Evolutionary conservation across 2,329 filamentous ascomycete genomes (phyloP).

Genomic region (Sporothrix variecibatus): DNA sequence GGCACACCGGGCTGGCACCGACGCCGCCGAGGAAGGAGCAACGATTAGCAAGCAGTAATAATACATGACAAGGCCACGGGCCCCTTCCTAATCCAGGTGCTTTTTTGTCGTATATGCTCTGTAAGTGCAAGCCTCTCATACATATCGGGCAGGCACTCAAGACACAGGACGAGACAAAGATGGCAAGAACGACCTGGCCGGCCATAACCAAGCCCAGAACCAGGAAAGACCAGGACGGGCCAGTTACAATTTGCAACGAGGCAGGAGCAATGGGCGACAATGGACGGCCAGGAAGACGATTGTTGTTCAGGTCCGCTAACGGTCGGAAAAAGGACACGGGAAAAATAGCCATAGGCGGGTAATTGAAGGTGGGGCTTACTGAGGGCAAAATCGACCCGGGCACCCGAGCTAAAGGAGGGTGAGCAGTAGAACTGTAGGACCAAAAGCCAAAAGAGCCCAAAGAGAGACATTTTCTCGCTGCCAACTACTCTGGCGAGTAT

Average conservation of each 20-base stretch:
- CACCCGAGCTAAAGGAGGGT: constrained; percentile 14
- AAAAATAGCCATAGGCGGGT: constrained; percentile 28
- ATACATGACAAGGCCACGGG: neutral
- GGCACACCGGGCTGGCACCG: constrained; percentile 2
- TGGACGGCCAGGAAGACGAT: neutral
- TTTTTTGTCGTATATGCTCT: neutral
- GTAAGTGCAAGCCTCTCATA: neutral
- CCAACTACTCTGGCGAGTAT: neutral
- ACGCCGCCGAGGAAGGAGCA: constrained; percentile 4
- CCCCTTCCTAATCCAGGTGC: neutral
- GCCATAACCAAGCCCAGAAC: neutral
- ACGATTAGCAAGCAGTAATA: constrained; percentile 16
- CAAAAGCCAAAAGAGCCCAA: neutral
- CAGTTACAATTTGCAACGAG: neutral
- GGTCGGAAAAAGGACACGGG: constrained; percentile 28
- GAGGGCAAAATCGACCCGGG: constrained; percentile 17
- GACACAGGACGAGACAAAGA: neutral
- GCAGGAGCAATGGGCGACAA: constrained; percentile 6
- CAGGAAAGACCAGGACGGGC: neutral
- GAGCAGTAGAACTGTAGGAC: neutral
- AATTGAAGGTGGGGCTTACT: constrained; percentile 30
- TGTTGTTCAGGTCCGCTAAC: constrained; percentile 8
- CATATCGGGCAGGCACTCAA: constrained; percentile 4
- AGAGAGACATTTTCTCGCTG: neutral
- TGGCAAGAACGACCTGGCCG: neutral